Percentiles rank a stretch among this genome's conserved stretches.
Evolutionary conservation across 2,329 filamentous ascomycete genomes (phyloP).

Genomic region (Microsporum canis): DNA sequence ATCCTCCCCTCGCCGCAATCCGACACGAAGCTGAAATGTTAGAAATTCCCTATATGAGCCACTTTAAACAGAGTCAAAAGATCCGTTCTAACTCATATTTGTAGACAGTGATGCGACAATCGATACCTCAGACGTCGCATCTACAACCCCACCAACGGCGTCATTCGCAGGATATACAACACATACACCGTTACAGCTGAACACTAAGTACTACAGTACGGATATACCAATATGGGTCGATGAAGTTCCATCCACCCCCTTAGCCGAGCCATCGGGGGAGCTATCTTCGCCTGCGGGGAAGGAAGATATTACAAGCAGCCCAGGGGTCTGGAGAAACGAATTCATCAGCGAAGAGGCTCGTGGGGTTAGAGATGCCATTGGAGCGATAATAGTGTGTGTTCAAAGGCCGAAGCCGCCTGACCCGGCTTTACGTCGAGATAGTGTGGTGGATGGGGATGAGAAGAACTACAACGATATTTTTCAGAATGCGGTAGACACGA

Average conservation of each 20-base stretch:
- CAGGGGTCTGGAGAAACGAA: slow-evolving; percentile 27
- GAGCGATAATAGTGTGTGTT: slow-evolving; percentile 32
- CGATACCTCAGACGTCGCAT: neutral
- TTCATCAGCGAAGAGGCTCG: slow-evolving; percentile 33
- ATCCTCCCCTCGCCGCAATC: slow-evolving; percentile 15
- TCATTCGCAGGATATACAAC: slow-evolving; percentile 38
- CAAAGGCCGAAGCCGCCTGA: slow-evolving; percentile 23
- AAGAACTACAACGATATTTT: neutral
- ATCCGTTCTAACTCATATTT: neutral
- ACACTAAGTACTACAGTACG: slow-evolving; percentile 35
- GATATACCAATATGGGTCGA: slow-evolving; percentile 39
- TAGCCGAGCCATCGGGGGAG: neutral
- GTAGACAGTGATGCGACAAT: neutral
- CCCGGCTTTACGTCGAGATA: neutral
- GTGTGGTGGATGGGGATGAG: neutral
- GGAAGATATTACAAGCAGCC: slow-evolving; percentile 7
- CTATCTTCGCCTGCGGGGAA: neutral
- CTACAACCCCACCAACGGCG: slow-evolving; percentile 15
- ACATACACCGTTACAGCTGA: slow-evolving; percentile 31
- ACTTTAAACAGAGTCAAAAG: neutral
- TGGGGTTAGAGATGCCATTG: slow-evolving; percentile 36
- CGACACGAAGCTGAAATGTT: neutral
- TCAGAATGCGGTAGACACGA: slow-evolving; percentile 18
- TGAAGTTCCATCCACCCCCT: slow-evolving; percentile 25
- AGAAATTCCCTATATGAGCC: neutral